Base-by-base conservation (phyloP, 352 stramenopile genomes). In the Phytophthora podocarpi region DNA sequence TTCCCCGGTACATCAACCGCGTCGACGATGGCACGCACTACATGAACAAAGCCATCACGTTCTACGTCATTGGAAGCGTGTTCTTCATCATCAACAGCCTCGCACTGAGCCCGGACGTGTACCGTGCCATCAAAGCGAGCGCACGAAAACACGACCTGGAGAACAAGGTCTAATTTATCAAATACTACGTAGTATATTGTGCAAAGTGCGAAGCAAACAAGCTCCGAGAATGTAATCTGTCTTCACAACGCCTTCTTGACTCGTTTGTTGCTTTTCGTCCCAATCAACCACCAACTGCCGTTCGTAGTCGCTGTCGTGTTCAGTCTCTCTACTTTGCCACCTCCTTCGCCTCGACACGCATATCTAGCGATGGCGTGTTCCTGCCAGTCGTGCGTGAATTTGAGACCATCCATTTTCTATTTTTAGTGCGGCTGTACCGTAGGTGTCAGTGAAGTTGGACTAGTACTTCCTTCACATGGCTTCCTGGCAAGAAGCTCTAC, bases 11-110 rank as follows among this genome's bases (percentile, higher is more conserved):
- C 57, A 89, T 92, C 34, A 79, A 78, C 16, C 66, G 64, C 32
- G 72, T 89, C 21, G 81, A 90, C 54, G 53, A 74, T 3, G 69
- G 78, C 20, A 81, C 72, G 30, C 54, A 82, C 65, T 89, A 90
- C 72, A 87, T 88, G 76, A 86, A 91, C 76, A 76, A 78, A 55
- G 74, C 79, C 35, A 90, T 90, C 59, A 87, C 82, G 36, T 86
- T 74, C 64, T 94, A 89, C 65, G 78, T 85, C 15, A 61, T 85
- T 31, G 85, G 85, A 11, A 90, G 80, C 69, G 66, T 89, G 1
- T 90, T 90, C 61, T 94, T 94, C 67, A 74, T 87, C 36, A 83
- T 94, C 64, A 89, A 78, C 64, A 76, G 70, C 23, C 48, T 89
- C 9, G 71, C 80, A 18, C 58, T 89, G 26, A 78, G 88, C 56